Evolutionary conservation across 1,139 yeast genomes (phyloP), one percentile per base, ranked within the genome.

Genomic region (Hansenula sp.): DNA sequence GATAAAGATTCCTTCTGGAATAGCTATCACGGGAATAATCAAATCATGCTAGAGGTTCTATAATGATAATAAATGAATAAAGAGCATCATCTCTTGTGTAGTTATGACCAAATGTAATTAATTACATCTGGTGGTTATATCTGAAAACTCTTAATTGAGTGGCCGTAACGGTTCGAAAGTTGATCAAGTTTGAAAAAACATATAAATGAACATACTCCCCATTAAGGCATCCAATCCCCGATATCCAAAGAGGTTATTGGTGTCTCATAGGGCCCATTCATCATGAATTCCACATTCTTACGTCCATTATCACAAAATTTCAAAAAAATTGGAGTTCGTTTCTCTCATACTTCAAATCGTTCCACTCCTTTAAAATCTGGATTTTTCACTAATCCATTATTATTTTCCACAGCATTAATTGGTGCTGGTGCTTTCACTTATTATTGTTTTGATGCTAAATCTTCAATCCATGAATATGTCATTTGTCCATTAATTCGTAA

Each of bases 391-490:
- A 56, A 40, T 29, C 49, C 58, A n/a, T 32, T 55, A 5, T 44
- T 51, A 18, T 51, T 55, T 32, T 44, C 58, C 4, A 59, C 61
- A 2, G 65, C 68, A 4, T 43, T 64, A 34, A 63, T 62, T 37
- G 63, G 60, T 17, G 64, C 66, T n/a, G 63, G 65, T 57, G 59
- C 45, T 21, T 60, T 66, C 42, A 59, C 62, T 12, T 66, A 66
- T 47, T 82, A 82, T 55, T 62, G 68, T 27, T 65, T 77, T 43
- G 96, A 90, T 62, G 80, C 97, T 10, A 73, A 95, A 46, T 82
- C 97, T 1, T 82, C 88, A 6, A 65, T 86, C 37, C 94, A 88
- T 55, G 94, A 90, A 59, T 86, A 85, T 55, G 69, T 85, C 4
- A 62, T 82, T 36, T 79, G 95, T 64, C 97, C 97, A 0, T 41